Evolutionary conservation across 306 rosid species (phyloP).

Genomic region (Vicia sativa): DNA sequence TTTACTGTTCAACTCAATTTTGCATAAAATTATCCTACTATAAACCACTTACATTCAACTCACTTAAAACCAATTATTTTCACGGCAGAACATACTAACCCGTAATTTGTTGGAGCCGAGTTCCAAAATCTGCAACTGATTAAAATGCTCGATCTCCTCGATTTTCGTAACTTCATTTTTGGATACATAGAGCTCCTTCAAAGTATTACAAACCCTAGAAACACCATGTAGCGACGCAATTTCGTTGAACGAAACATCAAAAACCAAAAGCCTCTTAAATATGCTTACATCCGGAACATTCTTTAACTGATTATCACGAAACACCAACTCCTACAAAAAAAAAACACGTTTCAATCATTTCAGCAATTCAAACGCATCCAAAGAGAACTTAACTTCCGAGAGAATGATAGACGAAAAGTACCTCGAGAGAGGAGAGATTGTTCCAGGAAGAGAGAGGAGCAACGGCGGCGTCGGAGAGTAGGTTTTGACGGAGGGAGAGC

Average conservation of each 20-base stretch:
- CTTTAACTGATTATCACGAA: constrained; percentile 77
- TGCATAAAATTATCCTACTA: neutral
- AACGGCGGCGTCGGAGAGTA: constrained; percentile 63
- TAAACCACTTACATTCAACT: too few relatives aligned
- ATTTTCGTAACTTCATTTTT: constrained; percentile 79
- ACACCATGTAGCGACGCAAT: constrained; percentile 70
- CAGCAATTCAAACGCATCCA: neutral
- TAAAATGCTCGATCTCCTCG: constrained; percentile 84
- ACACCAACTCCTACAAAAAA: constrained; percentile 64
- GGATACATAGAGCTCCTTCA: constrained; percentile 90
- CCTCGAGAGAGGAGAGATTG: constrained; percentile 67
- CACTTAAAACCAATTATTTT: too few relatives aligned
- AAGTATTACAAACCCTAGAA: constrained; percentile 53
- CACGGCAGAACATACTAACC: too few relatives aligned
- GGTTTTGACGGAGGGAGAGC: constrained; percentile 90
- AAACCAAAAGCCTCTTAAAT: constrained; percentile 70
- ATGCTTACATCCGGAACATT: constrained; percentile 75
- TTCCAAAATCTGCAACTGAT: constrained; percentile 74
- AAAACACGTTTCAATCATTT: neutral
- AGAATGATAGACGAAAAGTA: constrained; percentile 1
- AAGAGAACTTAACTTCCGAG: neutral
- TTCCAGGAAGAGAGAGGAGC: constrained; percentile 71
- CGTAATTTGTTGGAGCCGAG: constrained; percentile 87
- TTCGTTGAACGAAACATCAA: constrained; percentile 85
- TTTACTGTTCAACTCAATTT: too few relatives aligned